Evolutionary conservation across 495 filamentous ascomycete genomes (phyloP), one percentile per base, ranked within the genome.

Genomic region (Venustampulla echinocandica): DNA sequence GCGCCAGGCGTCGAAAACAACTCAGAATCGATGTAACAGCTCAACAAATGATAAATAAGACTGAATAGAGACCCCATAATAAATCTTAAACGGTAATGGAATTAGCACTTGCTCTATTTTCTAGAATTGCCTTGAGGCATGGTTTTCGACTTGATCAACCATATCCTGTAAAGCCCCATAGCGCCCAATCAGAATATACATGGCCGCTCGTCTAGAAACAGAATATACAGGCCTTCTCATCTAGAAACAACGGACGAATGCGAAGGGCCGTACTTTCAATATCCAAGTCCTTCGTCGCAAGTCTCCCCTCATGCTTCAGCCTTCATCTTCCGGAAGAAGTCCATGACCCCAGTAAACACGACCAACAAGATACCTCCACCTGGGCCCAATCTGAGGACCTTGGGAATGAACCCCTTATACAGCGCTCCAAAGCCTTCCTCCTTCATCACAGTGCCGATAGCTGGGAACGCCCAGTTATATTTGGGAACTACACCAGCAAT

Each of bases 381-480:
- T 19, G 88, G 87, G 17, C 87, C 87, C 43, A 94, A 66, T 67
- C 87, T 75, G 43, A 94, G 72, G 25, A 98, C 90, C 76, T 98
- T 98, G 34, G 92, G 92, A 30, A 93, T 48, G 73, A 98, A 98
- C 4, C 92, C 92, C 75, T 98, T 98, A 70, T 98, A 98, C 38
- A 98, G 71, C 10, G 92, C 92, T 13, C 63, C 69, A 59, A 95
- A 92, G 10, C 92, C 92, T 61, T 98, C 92, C 69, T 98, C 92
- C 68, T 77, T 87, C 67, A 87, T 80, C 36, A 98, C 86, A 14
- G 84, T 86, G 14, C 73, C 83, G 14, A 95, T 69, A 33, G 85
- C 80, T 25, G 86, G 85, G 75, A 81, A 93, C 13, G 92, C 93
- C 92, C 92, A 98, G 73, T 95, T 95, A 69, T 98, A 98, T 74